A percentile compares a stretch with the other conserved stretches of the same genome.
Conservation (phyloP, 495 filamentous ascomycete genomes). For the Poronia punctata region DNA sequence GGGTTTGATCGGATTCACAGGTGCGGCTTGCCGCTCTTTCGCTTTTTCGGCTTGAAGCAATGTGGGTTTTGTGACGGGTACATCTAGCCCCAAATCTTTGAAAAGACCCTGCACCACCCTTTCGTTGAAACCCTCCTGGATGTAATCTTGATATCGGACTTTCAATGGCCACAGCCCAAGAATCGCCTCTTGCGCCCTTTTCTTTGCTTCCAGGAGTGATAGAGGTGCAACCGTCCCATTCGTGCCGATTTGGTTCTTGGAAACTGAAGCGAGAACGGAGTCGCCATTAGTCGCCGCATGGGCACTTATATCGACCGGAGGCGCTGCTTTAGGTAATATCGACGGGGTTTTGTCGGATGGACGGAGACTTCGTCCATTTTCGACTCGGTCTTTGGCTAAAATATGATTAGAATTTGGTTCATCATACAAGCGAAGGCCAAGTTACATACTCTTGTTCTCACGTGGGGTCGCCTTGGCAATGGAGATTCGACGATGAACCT, state of each 20-base stretch:
- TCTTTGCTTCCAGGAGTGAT: slow-evolving; percentile 44
- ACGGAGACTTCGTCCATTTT: background rate
- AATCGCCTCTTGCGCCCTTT: slow-evolving; percentile 63
- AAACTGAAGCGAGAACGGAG: background rate
- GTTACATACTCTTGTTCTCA: slow-evolving; percentile 17
- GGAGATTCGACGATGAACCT: slow-evolving; percentile 27
- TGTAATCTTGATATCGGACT: slow-evolving; percentile 59
- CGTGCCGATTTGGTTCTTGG: background rate
- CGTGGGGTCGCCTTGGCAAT: slow-evolving; percentile 16
- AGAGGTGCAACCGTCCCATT: slow-evolving; percentile 10
- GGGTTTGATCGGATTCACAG: background rate
- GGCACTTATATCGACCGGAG: background rate
- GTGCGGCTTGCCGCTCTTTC: background rate
- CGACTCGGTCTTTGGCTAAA: slow-evolving; percentile 6
- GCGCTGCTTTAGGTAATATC: background rate
- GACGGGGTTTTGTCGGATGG: background rate
- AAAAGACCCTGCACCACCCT: slow-evolving; percentile 57
- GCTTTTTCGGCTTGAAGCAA: slow-evolving; percentile 1
- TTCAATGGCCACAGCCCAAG: slow-evolving; percentile 55
- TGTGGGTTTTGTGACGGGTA: slow-evolving; percentile 26
- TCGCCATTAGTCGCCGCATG: background rate
- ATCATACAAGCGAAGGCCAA: background rate
- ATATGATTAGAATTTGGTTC: slow-evolving; percentile 9
- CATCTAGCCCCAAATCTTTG: slow-evolving; percentile 53
- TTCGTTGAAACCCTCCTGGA: slow-evolving; percentile 65